Conservation (phyloP, 2,329 filamentous ascomycete species). For the Aspergillus ibericus region DNA sequence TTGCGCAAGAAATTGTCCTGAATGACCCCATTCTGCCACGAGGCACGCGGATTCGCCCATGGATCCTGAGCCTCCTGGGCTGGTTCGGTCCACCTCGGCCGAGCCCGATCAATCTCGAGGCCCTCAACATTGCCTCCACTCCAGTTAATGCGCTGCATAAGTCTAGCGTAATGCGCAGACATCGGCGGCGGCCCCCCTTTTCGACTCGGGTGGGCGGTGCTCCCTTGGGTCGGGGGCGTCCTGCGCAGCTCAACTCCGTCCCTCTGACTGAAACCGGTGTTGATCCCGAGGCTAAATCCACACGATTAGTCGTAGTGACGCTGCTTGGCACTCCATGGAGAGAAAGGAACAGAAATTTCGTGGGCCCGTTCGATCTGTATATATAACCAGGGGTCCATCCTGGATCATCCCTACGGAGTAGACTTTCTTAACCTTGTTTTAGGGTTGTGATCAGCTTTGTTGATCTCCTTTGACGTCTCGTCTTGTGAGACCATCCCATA, state of each 20-base stretch:
- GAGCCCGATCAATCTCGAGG: constrained; percentile 9
- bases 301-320: constrained; percentile 2
- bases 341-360: neutral
- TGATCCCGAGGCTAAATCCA: constrained; percentile 5
- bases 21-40: constrained; percentile 8
- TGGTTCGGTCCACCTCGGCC: constrained; percentile 13
- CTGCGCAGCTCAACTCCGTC: neutral
- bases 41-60: constrained; percentile 9
- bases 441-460: neutral
- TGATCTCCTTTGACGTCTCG: neutral
- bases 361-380: neutral
- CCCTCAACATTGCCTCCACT: neutral
- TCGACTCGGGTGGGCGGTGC: neutral
- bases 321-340: neutral
- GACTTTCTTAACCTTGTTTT: neutral
- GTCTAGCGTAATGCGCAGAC: constrained; percentile 7
- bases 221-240: neutral
- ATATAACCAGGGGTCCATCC: neutral
- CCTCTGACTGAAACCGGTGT: constrained; percentile 1
- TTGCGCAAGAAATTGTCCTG: neutral
- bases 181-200: constrained; percentile 8
- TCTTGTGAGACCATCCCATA: neutral
- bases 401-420: neutral
- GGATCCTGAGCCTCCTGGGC: constrained; percentile 7
- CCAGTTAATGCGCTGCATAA: constrained; percentile 15